A percentile compares a stretch with the other conserved stretches of the same genome.
These are phyloP conservation scores for Rhodosporidiobolus odoratus DNA, from an alignment of 768 basidiomycete genomes.

Conservation along the genomic window DNA sequence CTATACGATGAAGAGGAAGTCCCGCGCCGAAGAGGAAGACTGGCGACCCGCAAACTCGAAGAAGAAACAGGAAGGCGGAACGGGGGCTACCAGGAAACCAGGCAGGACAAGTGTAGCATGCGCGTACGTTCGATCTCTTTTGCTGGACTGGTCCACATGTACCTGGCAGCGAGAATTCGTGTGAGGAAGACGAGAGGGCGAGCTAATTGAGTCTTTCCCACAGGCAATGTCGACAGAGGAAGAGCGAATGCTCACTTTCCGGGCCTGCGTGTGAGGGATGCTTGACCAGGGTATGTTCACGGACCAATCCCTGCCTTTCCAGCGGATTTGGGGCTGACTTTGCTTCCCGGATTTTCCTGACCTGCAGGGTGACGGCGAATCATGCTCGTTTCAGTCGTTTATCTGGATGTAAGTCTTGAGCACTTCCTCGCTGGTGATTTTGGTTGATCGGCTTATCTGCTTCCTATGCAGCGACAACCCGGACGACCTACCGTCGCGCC, in stretches of 20 bases:
- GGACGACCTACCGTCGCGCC: conserved; percentile 24
- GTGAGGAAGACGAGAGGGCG: too few species aligned
- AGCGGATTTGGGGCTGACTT: background rate
- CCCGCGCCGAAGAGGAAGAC: background rate
- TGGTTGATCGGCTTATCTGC: background rate
- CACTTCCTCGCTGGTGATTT: background rate
- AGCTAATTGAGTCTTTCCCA: background rate
- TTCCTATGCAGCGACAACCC: conserved; percentile 11
- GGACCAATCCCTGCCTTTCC: background rate
- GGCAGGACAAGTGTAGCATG: background rate
- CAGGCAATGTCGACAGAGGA: conserved; percentile 8
- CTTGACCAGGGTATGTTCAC: conserved; percentile 3
- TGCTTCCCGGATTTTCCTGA: background rate
- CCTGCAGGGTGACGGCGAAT: conserved; percentile 6
- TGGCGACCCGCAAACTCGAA: background rate
- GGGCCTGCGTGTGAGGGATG: conserved; percentile 9
- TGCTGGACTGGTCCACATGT: too few species aligned
- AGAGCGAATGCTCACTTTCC: background rate
- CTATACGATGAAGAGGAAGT: conserved; percentile 1
- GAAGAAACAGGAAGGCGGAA: background rate
- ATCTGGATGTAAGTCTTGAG: conserved; percentile 19
- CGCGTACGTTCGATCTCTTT: background rate
- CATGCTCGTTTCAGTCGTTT: conserved; percentile 21
- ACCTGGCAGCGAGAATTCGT: too few species aligned
- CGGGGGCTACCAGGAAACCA: background rate